Evolutionary conservation across 768 basidiomycete genomes (phyloP).

Genomic region (Lactarius evosmus): DNA sequence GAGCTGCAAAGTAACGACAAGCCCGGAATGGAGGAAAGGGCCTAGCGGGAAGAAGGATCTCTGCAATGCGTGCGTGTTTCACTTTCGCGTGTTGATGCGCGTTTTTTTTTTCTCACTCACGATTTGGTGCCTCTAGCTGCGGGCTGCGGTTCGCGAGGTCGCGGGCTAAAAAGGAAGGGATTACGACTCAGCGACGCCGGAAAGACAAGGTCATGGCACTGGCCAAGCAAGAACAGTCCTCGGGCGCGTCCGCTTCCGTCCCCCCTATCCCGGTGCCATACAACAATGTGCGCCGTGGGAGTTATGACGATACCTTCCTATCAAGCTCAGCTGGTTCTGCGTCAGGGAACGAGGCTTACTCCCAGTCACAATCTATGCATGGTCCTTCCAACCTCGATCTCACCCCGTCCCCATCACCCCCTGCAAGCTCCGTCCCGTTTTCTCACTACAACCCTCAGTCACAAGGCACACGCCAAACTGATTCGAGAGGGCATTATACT

Average conservation of each 20-base stretch:
- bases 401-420: slow-evolving; percentile 69
- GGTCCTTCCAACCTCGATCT: slow-evolving; percentile 44
- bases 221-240: slow-evolving; percentile 30
- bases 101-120: slow-evolving; percentile 24
- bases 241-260: slow-evolving; percentile 32
- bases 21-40: slow-evolving; percentile 91
- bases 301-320: slow-evolving; percentile 47
- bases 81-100: slow-evolving; percentile 25
- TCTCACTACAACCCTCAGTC: slow-evolving; percentile 49
- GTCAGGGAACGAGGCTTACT: slow-evolving; percentile 53
- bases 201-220: slow-evolving; percentile 53
- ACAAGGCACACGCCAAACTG: slow-evolving; percentile 35
- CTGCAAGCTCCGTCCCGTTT: slow-evolving; percentile 49
- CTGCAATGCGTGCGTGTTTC: slow-evolving; percentile 78
- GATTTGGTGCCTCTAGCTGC: slow-evolving; percentile 48
- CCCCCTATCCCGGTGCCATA: slow-evolving; percentile 45
- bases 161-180: slow-evolving; percentile 83
- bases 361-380: slow-evolving; percentile 30
- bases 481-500: slow-evolving; percentile 29
- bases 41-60: slow-evolving; percentile 88
- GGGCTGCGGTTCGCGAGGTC: slow-evolving; percentile 84
- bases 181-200: slow-evolving; percentile 54
- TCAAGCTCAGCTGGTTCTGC: slow-evolving; percentile 50
- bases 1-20: slow-evolving; percentile 76
- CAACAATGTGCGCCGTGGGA: slow-evolving; percentile 44